Base-by-base conservation (phyloP, 163 green algal genomes). In the Chloromonas sp. region DNA sequence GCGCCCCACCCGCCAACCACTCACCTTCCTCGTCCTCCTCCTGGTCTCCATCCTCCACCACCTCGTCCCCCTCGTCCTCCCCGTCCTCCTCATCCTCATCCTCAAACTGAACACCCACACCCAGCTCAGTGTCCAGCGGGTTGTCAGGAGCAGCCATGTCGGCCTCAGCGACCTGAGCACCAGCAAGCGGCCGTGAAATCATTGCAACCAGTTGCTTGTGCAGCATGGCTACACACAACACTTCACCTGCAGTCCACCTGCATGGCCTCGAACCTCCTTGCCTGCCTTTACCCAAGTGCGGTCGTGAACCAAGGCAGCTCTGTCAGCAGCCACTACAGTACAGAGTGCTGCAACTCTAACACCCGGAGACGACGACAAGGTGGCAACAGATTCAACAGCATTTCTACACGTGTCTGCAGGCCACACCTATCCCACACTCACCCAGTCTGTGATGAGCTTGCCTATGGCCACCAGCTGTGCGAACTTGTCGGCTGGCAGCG, bases 361-460 rank as follows among this genome's bases (percentile, higher is more conserved):
- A 36, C 36, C 36, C 36, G 36, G 36, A 36, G 36, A 36, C 36
- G 36, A 36, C 36, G 36, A 36, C 36, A 36, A 36, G 36, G 36
- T 36, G 36, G 36, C 36, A 36, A 36, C 36, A 36, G 36, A 36
- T 36, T 36, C 36, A 36, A 36, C 36, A 36, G 36, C 36, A 36
- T 36, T 36, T 36, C 36, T 36, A 36, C 36, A 36, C 36, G 36
- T 36, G 36, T 36, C 36, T 36, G 36, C 36, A 36, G 36, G 36
- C 36, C 36, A 36, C 36, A 36, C 36, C 36, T 36, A 36, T 36
- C 58, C 83, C 36, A 79, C 80, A 58, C 85, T 13, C 61, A 90
- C 86, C 84, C 92, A 99, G 91, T 99, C 97, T 0, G 91, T 98
- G 85, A 99, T 98, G 59, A 95, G 87, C 88, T 98, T 98, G 82